Evolutionary conservation across 108 stramenopile species (phyloP).

Genomic region (Mayamaea pseudoterrestris): DNA sequence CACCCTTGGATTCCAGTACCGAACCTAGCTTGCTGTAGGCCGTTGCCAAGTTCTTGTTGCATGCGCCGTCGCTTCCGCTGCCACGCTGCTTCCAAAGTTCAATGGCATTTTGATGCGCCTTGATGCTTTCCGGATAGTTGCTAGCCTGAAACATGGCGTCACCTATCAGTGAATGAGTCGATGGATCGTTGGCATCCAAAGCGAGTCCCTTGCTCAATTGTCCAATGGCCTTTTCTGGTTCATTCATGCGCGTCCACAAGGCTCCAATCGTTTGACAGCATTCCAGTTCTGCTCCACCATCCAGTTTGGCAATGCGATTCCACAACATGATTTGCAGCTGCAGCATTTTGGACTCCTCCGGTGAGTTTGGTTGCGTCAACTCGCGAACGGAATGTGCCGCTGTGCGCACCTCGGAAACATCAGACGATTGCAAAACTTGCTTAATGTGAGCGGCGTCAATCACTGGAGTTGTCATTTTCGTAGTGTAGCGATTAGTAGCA

Average conservation of each 20-base stretch:
- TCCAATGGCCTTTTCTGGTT: background rate
- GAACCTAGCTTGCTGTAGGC: constrained; percentile 1
- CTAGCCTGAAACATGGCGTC: background rate
- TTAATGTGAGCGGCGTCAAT: background rate
- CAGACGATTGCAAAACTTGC: background rate
- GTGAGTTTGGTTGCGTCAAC: background rate
- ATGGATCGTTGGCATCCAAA: background rate
- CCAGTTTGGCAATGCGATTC: background rate
- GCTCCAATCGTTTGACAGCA: background rate
- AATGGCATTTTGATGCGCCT: constrained; percentile 1
- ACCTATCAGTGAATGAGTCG: background rate
- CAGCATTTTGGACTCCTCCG: background rate
- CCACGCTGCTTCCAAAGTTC: too few species aligned
- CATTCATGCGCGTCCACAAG: background rate
- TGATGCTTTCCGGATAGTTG: background rate
- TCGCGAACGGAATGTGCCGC: background rate
- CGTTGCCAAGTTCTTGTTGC: background rate
- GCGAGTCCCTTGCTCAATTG: background rate
- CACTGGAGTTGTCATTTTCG: too few species aligned
- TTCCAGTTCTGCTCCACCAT: background rate
- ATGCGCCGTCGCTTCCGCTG: too few species aligned
- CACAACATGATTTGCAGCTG: background rate
- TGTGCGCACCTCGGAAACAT: background rate
- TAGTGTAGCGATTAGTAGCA: too few species aligned
- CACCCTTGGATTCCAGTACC: background rate